These are phyloP conservation scores for Ricinus communis DNA, from an alignment of 345 rosid species.

Conservation along the genomic window DNA sequence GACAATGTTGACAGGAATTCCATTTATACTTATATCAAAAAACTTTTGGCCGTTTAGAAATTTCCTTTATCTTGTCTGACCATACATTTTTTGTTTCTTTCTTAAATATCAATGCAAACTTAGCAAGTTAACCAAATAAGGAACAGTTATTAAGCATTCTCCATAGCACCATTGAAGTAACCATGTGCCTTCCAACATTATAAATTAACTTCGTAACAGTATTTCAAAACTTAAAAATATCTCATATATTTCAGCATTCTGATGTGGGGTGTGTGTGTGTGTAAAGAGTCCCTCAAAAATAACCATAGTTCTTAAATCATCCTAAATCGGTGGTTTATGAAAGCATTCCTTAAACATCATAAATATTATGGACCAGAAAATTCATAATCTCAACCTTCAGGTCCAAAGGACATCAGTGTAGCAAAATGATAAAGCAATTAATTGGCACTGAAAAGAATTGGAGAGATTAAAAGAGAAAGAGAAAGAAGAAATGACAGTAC, in stretches of 20 bases:
- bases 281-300: not conserved
- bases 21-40: not conserved
- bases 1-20: not conserved
- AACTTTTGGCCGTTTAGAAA: not conserved
- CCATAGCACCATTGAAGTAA: not conserved
- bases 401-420: not conserved
- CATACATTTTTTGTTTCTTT: not conserved
- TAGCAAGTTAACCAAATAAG: not conserved
- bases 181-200: not conserved
- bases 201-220: not conserved
- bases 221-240: not conserved
- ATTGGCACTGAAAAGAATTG: not conserved
- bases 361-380: not conserved
- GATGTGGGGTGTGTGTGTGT: not conserved
- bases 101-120: not conserved
- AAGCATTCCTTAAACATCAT: not conserved
- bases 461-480: not conserved
- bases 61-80: not conserved
- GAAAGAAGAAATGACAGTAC: conserved; percentile 5
- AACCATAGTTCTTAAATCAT: not conserved
- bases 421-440: not conserved
- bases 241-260: not conserved
- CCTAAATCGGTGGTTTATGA: not conserved
- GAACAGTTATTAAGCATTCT: not conserved
- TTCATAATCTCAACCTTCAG: not conserved